Percentiles rank a stretch among this genome's conserved stretches.
Evolutionary conservation across 345 rosid species (phyloP).

Genomic region (Geranium rotundifolium): DNA sequence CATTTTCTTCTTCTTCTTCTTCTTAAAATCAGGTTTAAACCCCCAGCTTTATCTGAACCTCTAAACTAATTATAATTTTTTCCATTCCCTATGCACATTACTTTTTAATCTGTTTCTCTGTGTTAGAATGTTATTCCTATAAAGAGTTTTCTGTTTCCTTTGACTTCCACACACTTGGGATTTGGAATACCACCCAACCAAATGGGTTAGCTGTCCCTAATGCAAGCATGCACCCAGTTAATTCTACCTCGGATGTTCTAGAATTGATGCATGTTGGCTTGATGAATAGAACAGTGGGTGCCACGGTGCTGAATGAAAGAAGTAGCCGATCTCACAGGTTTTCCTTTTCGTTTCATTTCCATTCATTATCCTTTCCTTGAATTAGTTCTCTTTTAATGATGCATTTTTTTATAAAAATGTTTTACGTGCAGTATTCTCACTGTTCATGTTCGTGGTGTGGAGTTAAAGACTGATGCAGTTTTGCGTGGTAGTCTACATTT

Average conservation of each 20-base stretch:
- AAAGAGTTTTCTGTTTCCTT: conserved; percentile 18
- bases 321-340: conserved; percentile 99
- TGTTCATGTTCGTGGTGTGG: conserved; percentile 78
- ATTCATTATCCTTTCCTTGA: conserved; percentile 5
- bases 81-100: not conserved
- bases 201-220: conserved; percentile 89
- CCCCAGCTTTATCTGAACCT: not conserved
- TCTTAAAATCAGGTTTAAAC: not conserved
- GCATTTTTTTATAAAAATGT: conserved; percentile 10
- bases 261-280: conserved; percentile 71
- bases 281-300: conserved; percentile 79
- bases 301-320: conserved; percentile 88
- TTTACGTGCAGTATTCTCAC: conserved; percentile 65
- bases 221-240: conserved; percentile 70
- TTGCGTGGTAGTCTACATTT: conserved; percentile 78
- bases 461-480: conserved; percentile 51
- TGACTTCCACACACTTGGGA: conserved; percentile 82
- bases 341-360: conserved; percentile 9
- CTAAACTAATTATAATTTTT: not conserved
- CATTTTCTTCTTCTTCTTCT: not conserved
- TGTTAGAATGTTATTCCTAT: not conserved
- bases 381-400: not conserved
- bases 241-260: conserved; percentile 64
- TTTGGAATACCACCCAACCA: conserved; percentile 74
- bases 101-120: not conserved